These are phyloP conservation scores for Tulasnella sp. DNA, from an alignment of 768 basidiomycete species.

Conservation along the genomic window DNA sequence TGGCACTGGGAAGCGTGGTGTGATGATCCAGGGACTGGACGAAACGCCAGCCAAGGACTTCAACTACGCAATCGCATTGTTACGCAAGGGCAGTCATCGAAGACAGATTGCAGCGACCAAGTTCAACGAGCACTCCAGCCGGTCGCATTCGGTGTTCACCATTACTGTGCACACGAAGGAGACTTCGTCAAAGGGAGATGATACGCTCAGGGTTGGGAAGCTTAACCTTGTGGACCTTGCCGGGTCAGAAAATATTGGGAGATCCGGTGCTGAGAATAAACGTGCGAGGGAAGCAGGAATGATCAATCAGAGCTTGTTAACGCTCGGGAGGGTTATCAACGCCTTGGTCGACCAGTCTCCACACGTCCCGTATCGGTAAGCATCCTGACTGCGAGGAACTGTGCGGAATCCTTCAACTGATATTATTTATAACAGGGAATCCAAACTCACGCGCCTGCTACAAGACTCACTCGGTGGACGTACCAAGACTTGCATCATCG, in stretches of 20 bases:
- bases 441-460: slow-evolving; percentile 90
- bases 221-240: slow-evolving; percentile 95
- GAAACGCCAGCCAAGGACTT: slow-evolving; percentile 77
- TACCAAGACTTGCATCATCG: slow-evolving; percentile 96
- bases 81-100: slow-evolving; percentile 81
- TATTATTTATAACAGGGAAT: slow-evolving; percentile 49
- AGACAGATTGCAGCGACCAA: slow-evolving; percentile 92
- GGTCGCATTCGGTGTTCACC: slow-evolving; percentile 97
- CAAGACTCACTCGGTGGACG: slow-evolving; percentile 98
- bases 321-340: slow-evolving; percentile 95
- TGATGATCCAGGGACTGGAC: slow-evolving; percentile 90
- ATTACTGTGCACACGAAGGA: slow-evolving; percentile 91
- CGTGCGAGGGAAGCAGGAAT: slow-evolving; percentile 94
- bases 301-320: slow-evolving; percentile 95
- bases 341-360: slow-evolving; percentile 83
- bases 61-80: slow-evolving; percentile 66
- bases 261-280: slow-evolving; percentile 91
- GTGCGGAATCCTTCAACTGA: slow-evolving; percentile 5
- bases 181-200: slow-evolving; percentile 58
- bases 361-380: slow-evolving; percentile 89
- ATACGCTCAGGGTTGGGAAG: slow-evolving; percentile 86
- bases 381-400: slow-evolving; percentile 11
- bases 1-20: slow-evolving; percentile 56
- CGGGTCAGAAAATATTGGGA: slow-evolving; percentile 93
- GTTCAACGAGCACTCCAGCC: slow-evolving; percentile 93